Percentiles rank a stretch among this genome's conserved stretches.
phyloP scores from a whole-genome alignment of 805 yeast genomes.

The Yamadazyma kitorensis region DNA sequence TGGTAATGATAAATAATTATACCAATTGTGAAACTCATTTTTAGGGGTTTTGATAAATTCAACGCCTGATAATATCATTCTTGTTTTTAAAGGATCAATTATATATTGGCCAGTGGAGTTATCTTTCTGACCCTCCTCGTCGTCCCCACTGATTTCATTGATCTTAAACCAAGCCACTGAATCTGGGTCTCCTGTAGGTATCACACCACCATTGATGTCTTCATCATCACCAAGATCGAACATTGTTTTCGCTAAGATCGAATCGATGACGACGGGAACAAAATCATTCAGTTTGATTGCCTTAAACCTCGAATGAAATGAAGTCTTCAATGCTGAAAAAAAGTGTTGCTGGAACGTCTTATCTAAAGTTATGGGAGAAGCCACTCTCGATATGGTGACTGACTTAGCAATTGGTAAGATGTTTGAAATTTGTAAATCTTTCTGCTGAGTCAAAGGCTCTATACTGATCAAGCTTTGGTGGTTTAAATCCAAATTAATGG shows the following conservation, averaged over 20 bases:
- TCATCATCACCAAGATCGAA: conserved; percentile 32
- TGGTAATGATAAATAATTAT: conserved; percentile 44
- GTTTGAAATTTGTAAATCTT: conserved; percentile 20
- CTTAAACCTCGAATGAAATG: conserved; percentile 58
- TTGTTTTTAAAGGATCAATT: conserved; percentile 66
- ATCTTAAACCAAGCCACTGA: conserved; percentile 84
- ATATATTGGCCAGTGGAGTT: conserved; percentile 40
- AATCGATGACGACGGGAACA: conserved; percentile 76
- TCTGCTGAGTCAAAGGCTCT: conserved; percentile 14
- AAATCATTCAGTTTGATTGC: conserved; percentile 63
- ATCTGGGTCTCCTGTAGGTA: conserved; percentile 65
- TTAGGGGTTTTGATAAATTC: conserved; percentile 38
- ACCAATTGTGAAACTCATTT: conserved; percentile 41
- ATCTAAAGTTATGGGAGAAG: conserved; percentile 68
- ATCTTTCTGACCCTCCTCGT: conserved; percentile 9
- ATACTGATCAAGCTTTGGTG: conserved; percentile 15
- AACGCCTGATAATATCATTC: conserved; percentile 67
- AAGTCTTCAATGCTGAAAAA: conserved; percentile 55
- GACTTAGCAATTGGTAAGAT: conserved; percentile 53
- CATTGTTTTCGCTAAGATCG: conserved; percentile 58
- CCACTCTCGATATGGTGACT: conserved; percentile 63
- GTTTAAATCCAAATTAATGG: conserved; percentile 46
- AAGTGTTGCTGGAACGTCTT: conserved; percentile 59
- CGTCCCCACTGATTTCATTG: conserved; percentile 44
- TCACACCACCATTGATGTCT: conserved; percentile 24